Base-by-base conservation (phyloP, 805 yeast genomes). In the Debaryomyces hansenii region DNA sequence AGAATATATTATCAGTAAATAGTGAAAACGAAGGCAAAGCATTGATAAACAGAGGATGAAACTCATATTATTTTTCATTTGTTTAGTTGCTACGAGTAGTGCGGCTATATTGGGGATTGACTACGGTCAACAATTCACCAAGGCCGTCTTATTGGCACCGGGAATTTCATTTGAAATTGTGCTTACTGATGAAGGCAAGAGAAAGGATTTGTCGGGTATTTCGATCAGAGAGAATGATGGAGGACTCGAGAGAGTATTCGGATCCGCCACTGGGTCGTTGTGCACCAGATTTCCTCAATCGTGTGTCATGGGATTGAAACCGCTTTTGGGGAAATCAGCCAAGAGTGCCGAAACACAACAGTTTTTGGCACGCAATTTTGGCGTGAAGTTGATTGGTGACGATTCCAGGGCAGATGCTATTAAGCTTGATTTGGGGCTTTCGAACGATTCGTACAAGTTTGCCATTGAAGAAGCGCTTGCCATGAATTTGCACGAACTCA, bases 111-210 rank as follows among this genome's bases (percentile, higher is more conserved):
- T 94, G 41, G 98, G 97, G 18, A 73, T 94, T 34, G 99, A 94
- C 63, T 84, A 78, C 59, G 99, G 99, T 44, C 85, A 87, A 46
- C 92, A 90, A 58, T 87, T 75, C 71, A 80, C 90, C 20, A 94
- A 94, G 63, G 90, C 96, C 2, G 88, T 85, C 41, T 72, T 94
- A 39, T 87, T 94, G 35, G 96, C 97, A 0, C 97, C 97, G 0
- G 89, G 90, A 10, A 83, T 90, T 16, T 86, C 90, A 12, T 84
- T 91, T 60, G 98, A 94, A 59, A 78, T 94, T 35, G 85, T 94
- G 11, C 71, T 94, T 50, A 89, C 97, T 4, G 85, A 89, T 20
- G 98, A 94, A 58, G 85, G 96, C 2, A 89, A 90, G 66, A 77
- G 99, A 47, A 94, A 94, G 63, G 98, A 92, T 57, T 72, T 84